Evolutionary conservation across 139 green algal species (phyloP), one percentile per base, ranked within the genome.

Genomic region (Chara braunii): DNA sequence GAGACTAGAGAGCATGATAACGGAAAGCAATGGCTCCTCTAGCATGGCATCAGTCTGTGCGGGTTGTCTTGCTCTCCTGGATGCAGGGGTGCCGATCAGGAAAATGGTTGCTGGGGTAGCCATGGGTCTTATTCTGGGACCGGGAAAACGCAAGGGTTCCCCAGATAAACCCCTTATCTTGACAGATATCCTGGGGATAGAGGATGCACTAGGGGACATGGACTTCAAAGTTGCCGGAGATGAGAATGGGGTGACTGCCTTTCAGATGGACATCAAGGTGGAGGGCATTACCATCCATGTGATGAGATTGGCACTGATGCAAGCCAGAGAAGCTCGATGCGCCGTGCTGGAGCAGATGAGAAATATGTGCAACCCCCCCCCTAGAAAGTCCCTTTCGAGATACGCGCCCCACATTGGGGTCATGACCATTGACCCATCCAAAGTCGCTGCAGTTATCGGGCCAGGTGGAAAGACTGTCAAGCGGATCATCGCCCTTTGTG

Each of bases 191-290:
- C 81, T 95, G 52, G 89, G 88, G 43, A 80, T 59, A n/a, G 92
- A 98, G 76, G 92, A 98, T 53, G 84, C 86, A 0, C 78, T 97
- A 58, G 92, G 92, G 0, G 89, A 97, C 77, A 98, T 98, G 92
- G 92, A 98, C 69, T 97, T 97, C 81, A 98, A 98, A 77, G 88
- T 95, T 7, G 53, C 37, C 23, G 67, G 53, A 68, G 60, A 78
- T 32, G 75, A 62, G 3, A 58, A 85, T 8, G 60, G 60, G 42
- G 82, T 97, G 55, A 94, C 85, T n/a, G 90, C 90, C 11, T 94
- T 97, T 81, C 92, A 97, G 53, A 62, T 62, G 53, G 53, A 62
- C 22, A 62, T 95, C 71, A 95, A 96, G 83, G 89, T 93, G 54
- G 51, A 6, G 50, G 67, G 55, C 18, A 75, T 74, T 36, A 74